phyloP scores from a whole-genome alignment of 192 early-diverging fungal species.

The Coemansia sp. region DNA sequence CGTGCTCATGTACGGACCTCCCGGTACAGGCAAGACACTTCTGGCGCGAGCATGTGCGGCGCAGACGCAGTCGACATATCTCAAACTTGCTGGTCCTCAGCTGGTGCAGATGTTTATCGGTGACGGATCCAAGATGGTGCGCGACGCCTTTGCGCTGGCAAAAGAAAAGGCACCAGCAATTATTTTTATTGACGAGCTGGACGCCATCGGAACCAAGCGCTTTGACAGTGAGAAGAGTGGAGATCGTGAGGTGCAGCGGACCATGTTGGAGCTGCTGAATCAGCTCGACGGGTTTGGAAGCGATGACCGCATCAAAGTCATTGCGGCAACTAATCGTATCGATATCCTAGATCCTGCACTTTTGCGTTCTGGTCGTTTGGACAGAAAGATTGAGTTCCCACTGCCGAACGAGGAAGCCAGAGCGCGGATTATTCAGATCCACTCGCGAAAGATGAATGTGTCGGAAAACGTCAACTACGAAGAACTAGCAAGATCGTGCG shows the following conservation, averaged over 20 bases:
- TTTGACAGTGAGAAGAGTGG: constrained; percentile 97
- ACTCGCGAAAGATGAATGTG: constrained; percentile 99
- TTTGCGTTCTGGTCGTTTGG: constrained; percentile 82
- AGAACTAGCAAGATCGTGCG: constrained; percentile 90
- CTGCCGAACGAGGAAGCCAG: constrained; percentile 90
- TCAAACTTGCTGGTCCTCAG: constrained; percentile 96
- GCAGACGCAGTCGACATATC: constrained; percentile 91
- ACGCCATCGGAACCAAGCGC: constrained; percentile 98
- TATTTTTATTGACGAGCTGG: constrained; percentile 99
- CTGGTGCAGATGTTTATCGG: constrained; percentile 99
- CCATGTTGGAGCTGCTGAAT: constrained; percentile 98
- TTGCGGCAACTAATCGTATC: constrained; percentile 97
- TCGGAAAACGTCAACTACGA: constrained; percentile 92
- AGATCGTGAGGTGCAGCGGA: constrained; percentile 97
- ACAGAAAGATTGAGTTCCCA: constrained; percentile 94
- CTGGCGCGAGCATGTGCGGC: constrained; percentile 97
- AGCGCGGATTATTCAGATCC: constrained; percentile 94
- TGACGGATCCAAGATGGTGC: constrained; percentile 95
- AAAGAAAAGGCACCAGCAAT: constrained; percentile 99
- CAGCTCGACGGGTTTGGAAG: constrained; percentile 96
- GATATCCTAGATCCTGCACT: constrained; percentile 90
- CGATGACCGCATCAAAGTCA: constrained; percentile 97
- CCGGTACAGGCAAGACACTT: constrained; percentile 87
- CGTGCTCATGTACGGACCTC: constrained; percentile 80
- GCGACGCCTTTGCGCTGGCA: constrained; percentile 94